A percentile compares a stretch with the other conserved stretches of the same genome.
These are phyloP conservation scores for Phytophthora cajani DNA, from an alignment of 352 stramenopile genomes.

Conservation along the genomic window DNA sequence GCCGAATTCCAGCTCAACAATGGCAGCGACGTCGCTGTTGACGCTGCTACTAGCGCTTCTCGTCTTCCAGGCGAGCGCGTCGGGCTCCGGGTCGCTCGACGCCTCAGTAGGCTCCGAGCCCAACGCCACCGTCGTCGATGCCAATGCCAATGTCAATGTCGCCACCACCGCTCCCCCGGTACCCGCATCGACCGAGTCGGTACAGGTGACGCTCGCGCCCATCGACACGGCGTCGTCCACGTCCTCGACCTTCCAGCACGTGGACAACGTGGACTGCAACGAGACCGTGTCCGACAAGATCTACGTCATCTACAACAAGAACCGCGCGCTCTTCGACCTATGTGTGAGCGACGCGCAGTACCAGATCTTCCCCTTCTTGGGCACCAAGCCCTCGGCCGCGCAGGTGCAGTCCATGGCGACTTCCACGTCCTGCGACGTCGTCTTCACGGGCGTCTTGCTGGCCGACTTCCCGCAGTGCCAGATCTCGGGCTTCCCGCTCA, in stretches of 20 bases:
- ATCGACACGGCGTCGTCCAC: conserved; percentile 47
- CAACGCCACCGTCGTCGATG: background rate
- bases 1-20: conserved; percentile 3
- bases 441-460: conserved; percentile 60
- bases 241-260: conserved; percentile 59
- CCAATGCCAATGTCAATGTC: background rate
- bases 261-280: conserved; percentile 50
- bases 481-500: conserved; percentile 58
- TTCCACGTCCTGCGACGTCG: conserved; percentile 47
- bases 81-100: conserved; percentile 24
- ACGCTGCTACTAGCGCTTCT: conserved; percentile 27
- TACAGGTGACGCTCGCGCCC: conserved; percentile 21
- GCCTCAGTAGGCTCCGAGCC: conserved; percentile 10
- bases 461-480: conserved; percentile 53
- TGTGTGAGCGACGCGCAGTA: conserved; percentile 58
- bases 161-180: conserved; percentile 4
- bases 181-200: conserved; percentile 9
- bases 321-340: conserved; percentile 55
- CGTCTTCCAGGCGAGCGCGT: conserved; percentile 6
- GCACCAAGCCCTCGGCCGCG: conserved; percentile 46
- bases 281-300: conserved; percentile 47
- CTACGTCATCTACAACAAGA: conserved; percentile 62
- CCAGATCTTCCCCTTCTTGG: conserved; percentile 66
- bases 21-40: conserved; percentile 15
- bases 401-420: conserved; percentile 46